Conservation (phyloP, 208 protist species). For the Leishmania tropica region DNA sequence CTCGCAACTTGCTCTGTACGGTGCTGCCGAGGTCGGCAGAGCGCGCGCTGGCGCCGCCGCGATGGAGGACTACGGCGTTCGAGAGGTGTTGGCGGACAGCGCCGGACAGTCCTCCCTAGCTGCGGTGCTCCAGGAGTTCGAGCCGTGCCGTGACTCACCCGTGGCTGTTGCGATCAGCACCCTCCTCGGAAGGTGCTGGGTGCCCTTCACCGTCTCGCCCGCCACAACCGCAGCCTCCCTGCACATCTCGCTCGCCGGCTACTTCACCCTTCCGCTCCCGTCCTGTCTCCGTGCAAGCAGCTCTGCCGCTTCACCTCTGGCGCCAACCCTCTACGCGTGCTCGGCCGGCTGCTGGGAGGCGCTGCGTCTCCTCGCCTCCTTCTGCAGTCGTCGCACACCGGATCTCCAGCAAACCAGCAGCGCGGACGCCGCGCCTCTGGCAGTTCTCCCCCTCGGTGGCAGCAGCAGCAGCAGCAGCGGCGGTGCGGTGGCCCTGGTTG, state of each 20-base stretch:
- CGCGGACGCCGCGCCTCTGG: conserved; percentile 4
- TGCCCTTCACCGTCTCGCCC: neutral
- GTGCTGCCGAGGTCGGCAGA: neutral
- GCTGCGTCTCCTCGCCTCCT: neutral
- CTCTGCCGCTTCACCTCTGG: neutral
- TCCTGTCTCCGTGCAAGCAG: neutral
- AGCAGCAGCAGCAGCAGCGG: neutral
- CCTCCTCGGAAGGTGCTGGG: conserved; percentile 16
- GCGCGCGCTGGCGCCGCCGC: conserved; percentile 3
- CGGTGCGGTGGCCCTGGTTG: neutral
- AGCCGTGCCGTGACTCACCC: neutral
- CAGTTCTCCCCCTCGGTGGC: neutral
- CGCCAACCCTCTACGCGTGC: neutral
- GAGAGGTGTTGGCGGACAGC: conserved; percentile 20
- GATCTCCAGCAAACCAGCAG: neutral
- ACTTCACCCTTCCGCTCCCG: neutral
- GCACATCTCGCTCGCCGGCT: conserved; percentile 9
- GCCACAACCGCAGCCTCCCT: neutral
- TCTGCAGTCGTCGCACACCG: neutral
- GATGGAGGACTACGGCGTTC: conserved; percentile 19
- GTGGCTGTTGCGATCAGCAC: neutral
- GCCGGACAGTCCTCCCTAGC: neutral
- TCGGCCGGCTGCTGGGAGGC: neutral
- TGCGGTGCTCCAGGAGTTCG: neutral
- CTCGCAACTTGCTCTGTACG: neutral